These are phyloP conservation scores for Stephanodiscus triporus DNA, from an alignment of 108 stramenopile species.

Conservation along the genomic window DNA sequence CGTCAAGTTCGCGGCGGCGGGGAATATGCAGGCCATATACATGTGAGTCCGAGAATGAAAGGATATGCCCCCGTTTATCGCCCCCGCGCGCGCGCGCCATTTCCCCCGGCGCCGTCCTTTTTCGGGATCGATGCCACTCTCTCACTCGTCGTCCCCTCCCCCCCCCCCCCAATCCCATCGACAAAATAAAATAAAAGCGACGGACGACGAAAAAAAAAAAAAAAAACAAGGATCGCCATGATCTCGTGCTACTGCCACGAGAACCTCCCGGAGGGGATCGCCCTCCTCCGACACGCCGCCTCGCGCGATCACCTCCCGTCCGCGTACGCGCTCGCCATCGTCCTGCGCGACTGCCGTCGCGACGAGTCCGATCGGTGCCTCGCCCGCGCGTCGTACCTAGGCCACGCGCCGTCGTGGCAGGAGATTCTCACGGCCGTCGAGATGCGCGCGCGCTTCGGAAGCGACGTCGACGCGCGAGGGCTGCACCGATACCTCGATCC, in stretches of 20 bases:
- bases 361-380: slow-evolving; percentile 65
- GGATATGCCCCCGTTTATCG: too few species aligned
- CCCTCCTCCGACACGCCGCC: slow-evolving; percentile 66
- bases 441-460: slow-evolving; percentile 75
- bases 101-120: too few species aligned
- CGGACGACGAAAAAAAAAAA: too few species aligned
- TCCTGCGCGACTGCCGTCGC: slow-evolving; percentile 70
- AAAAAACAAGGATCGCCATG: slow-evolving; percentile 88
- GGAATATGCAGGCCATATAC: slow-evolving; percentile 80
- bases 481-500: slow-evolving; percentile 73
- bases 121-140: too few species aligned
- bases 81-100: too few species aligned
- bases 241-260: slow-evolving; percentile 81
- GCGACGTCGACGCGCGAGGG: slow-evolving; percentile 66
- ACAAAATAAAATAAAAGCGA: too few species aligned
- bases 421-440: slow-evolving; percentile 66
- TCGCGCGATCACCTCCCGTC: slow-evolving; percentile 51
- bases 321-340: slow-evolving; percentile 74
- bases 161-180: neutral
- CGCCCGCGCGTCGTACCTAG: slow-evolving; percentile 52
- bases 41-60: too few species aligned
- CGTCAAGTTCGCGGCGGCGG: slow-evolving; percentile 60
- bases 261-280: slow-evolving; percentile 67
- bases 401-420: slow-evolving; percentile 77
- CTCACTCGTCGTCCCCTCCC: too few species aligned